Base-by-base conservation (phyloP, 2,329 filamentous ascomycete genomes). In the Didymella arachidicola region DNA sequence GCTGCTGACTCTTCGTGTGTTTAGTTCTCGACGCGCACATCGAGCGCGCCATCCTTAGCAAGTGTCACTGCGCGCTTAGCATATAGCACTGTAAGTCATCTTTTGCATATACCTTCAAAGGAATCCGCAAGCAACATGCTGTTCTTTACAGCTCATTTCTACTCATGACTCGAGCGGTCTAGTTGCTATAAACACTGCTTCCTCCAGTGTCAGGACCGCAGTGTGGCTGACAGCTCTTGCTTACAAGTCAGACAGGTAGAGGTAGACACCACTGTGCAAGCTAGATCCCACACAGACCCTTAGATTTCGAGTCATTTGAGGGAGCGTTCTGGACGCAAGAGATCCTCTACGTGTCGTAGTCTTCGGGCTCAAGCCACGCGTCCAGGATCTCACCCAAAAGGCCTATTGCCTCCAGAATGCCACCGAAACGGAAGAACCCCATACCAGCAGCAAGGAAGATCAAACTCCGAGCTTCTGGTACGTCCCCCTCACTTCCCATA, bases 341-440 rank as follows among this genome's bases (percentile, higher is more conserved):
- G 16, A 4, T 14, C 44, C 7, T 46, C 27, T 22, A 18, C 41
- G 39, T 38, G 22, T 41, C 25, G n/a, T 26, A 42, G 34, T 25
- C 50, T 44, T 39, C 25, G 27, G 45, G 30, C 44, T 48, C 30
- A 38, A 27, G 14, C 30, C 18, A 50, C 45, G 27, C 45, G n/a
- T 44, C 22, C 25, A 12, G 39, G 12, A 30, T 27, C 12, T 49
- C 29, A 12, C 30, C 34, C 18, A 25, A 18, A 10, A 39, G 45
- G 36, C 45, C 19, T 16, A 18, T 22, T 19, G 25, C 52, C 44
- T 48, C 61, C 36, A 70, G 66, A 61, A 76, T 75, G 73, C 69
- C 72, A 49, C 70, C 73, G 42, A 75, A 72, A 63, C 72, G 72
- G 56, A 76, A 71, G 63, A 62, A 55, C 43, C 63, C 27, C 4